Conservation (phyloP, 2,329 filamentous ascomycete species). For the Diaporthe vexans region DNA sequence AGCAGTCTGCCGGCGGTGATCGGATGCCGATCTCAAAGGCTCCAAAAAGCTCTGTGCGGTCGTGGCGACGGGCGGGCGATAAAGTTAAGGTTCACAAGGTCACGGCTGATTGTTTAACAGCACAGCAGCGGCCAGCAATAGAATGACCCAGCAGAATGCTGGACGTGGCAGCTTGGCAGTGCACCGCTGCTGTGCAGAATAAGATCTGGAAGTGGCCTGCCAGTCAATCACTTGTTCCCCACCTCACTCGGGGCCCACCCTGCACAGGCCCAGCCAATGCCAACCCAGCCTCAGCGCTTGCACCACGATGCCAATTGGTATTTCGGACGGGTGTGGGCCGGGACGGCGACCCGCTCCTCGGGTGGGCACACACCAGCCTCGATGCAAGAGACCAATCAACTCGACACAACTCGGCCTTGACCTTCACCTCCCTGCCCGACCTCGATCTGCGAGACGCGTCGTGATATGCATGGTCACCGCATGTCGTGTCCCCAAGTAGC, state of each 20-base stretch:
- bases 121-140: not conserved
- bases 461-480: conserved; percentile 35
- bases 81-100: conserved; percentile 3
- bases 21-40: not conserved
- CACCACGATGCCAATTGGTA: conserved; percentile 41
- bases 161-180: conserved; percentile 25
- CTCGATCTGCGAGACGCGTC: conserved; percentile 28
- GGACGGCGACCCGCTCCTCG: conserved; percentile 13
- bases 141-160: not conserved
- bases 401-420: not conserved
- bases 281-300: conserved; percentile 39
- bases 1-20: conserved; percentile 14
- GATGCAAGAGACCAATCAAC: conserved; percentile 28
- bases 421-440: conserved; percentile 14
- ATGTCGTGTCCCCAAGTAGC: conserved; percentile 4
- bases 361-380: conserved; percentile 23
- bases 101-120: conserved; percentile 4
- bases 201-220: conserved; percentile 32
- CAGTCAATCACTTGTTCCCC: conserved; percentile 2
- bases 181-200: conserved; percentile 30
- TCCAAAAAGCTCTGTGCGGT: not conserved
- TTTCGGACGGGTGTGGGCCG: conserved; percentile 31
- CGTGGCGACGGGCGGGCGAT: not conserved
- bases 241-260: not conserved
- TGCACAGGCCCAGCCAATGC: conserved; percentile 24